phyloP scores from a whole-genome alignment of 2,329 filamentous ascomycete genomes.

The Ascocoryne sarcoides region DNA sequence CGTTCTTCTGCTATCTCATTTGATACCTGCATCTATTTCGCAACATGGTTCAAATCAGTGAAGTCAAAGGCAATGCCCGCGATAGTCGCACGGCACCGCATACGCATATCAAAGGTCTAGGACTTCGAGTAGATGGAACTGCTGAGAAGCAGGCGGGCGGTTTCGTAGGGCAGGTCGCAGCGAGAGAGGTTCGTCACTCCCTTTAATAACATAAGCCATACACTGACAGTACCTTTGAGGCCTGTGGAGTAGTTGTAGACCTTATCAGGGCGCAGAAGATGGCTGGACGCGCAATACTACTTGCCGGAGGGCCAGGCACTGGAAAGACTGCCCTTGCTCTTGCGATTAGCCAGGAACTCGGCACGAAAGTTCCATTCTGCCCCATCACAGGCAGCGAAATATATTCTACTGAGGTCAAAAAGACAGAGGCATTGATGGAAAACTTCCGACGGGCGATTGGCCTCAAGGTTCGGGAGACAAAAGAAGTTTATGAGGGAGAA shows the following conservation, averaged over 20 bases:
- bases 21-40: conserved; percentile 1
- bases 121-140: conserved; percentile 74
- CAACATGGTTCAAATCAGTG: conserved; percentile 81
- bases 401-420: conserved; percentile 97
- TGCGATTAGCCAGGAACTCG: conserved; percentile 92
- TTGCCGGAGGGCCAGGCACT: conserved; percentile 90
- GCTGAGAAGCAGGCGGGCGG: conserved; percentile 73
- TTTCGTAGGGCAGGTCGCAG: conserved; percentile 81
- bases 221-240: conserved; percentile 76
- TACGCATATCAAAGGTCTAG: conserved; percentile 95
- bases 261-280: conserved; percentile 95
- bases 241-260: conserved; percentile 91
- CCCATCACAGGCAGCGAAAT: conserved; percentile 97
- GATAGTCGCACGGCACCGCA: conserved; percentile 95
- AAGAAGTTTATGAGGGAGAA: conserved; percentile 98
- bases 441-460: conserved; percentile 97
- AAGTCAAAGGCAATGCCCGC: conserved; percentile 89
- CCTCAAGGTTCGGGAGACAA: conserved; percentile 93
- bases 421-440: conserved; percentile 98
- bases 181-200: conserved; percentile 67
- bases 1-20: too few relatives aligned
- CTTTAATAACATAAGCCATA: conserved; percentile 43
- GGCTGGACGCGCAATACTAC: conserved; percentile 85
- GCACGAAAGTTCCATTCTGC: conserved; percentile 97
- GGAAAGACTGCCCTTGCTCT: conserved; percentile 95